Base-by-base conservation (phyloP, 2,329 filamentous ascomycete genomes). In the Corynespora cassiicola region DNA sequence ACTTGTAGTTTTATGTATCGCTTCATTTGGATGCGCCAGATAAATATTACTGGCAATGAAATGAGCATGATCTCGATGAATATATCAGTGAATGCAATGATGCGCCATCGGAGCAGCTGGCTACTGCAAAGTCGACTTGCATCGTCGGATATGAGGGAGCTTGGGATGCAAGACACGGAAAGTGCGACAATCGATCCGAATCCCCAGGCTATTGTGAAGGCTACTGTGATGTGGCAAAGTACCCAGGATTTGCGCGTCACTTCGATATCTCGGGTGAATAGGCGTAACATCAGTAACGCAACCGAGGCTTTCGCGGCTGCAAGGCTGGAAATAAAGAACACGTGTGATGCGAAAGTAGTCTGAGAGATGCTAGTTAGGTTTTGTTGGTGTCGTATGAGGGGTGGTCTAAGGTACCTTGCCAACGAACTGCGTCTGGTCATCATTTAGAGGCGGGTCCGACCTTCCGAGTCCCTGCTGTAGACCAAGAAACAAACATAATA, bases 241-340 rank as follows among this genome's bases (percentile, higher is more conserved):
- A 46, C 31, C 39, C 48, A 43, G 6, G 42, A 37, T 23, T 37
- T 50, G 4, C 31, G 36, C 7, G 46, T 50, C 12, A 42, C 36
- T 15, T 37, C 31, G 11, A 50, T 43, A 31, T 63, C 54, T 7
- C 47, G 49, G 12, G 58, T 55, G 36, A 64, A 60, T 11, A 65
- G 45, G 6, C 61, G 50, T 30, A 55, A 56, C 47, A 65, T 54
- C 18, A 65, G 55, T 16, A 52, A 48, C 8, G 62, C 48, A 33
- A 65, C 56, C 14, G 58, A 58, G 38, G 46, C 40, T 42, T 65
- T 65, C 17, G 59, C 52, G 19, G 58, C 39, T 10, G 43, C 49
- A 12, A 61, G 31, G 6, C 52, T 33, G 8, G 52, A 15, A 18
- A 65, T 52, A 36, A 62, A 52, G 17, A 63, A 40, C 11, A 59